Conservation (phyloP, 176 grass and related monocot species). For the Puya raimondii region DNA sequence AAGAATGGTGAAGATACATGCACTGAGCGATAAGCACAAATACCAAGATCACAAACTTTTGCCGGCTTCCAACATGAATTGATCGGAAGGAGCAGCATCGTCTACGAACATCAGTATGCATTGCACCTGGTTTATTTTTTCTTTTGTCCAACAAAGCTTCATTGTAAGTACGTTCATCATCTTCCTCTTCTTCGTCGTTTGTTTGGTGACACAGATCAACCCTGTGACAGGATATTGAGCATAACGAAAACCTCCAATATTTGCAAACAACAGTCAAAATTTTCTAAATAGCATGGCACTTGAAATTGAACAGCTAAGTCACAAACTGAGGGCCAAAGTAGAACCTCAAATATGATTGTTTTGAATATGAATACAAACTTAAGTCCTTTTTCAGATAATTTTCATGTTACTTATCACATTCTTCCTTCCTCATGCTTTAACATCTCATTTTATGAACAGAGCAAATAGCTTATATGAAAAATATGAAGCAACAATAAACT, state of each 20-base stretch:
- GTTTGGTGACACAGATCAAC: slow-evolving; percentile 96
- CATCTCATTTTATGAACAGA: background rate
- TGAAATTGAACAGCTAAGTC: slow-evolving; percentile 8
- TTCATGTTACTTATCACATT: no score
- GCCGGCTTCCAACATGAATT: slow-evolving; percentile 79
- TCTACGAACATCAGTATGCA: slow-evolving; percentile 34
- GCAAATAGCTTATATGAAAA: background rate
- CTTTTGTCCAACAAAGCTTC: slow-evolving; percentile 83
- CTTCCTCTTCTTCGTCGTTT: slow-evolving; percentile 96
- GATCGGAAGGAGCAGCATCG: slow-evolving; percentile 53
- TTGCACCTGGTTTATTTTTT: slow-evolving; percentile 41
- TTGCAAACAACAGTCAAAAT: background rate
- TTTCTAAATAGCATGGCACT: slow-evolving; percentile 4
- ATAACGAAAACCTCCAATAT: slow-evolving; percentile 17
- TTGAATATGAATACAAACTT: no score
- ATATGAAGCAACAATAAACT: background rate
- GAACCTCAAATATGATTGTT: background rate
- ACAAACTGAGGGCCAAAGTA: slow-evolving; percentile 13
- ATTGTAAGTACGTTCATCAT: slow-evolving; percentile 46
- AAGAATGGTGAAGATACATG: no score
- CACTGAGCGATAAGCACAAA: background rate
- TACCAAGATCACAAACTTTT: slow-evolving; percentile 98
- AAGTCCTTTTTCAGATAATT: no score
- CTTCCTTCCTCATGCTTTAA: no score
- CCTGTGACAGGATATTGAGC: slow-evolving; percentile 46